These are phyloP conservation scores for Pseudevernia furfuracea DNA, from an alignment of 495 filamentous ascomycete species.

Conservation along the genomic window DNA sequence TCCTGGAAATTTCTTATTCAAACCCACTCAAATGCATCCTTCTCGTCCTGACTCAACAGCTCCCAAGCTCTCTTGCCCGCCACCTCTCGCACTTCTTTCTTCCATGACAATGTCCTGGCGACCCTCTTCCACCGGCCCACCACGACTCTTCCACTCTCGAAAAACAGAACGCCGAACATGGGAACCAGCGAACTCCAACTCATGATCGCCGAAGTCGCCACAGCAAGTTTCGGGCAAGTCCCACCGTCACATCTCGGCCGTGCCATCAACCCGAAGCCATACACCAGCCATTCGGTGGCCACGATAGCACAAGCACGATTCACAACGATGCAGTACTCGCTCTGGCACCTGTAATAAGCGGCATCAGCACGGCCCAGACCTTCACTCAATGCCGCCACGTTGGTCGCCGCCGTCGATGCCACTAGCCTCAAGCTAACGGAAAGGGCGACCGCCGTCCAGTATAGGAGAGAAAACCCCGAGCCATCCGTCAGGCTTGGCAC, in stretches of 20 bases:
- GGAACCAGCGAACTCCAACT: not conserved
- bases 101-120: not conserved
- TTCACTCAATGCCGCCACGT: not conserved
- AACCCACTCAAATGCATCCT: no score
- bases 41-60: not conserved
- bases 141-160: not conserved
- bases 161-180: not conserved
- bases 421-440: not conserved
- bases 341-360: not conserved
- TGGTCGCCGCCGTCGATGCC: not conserved
- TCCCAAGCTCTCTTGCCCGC: not conserved
- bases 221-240: not conserved
- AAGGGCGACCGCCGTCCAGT: not conserved
- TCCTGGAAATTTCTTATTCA: no score
- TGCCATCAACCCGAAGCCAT: not conserved
- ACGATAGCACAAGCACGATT: not conserved
- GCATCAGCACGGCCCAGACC: not conserved
- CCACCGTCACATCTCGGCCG: not conserved
- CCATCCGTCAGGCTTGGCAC: not conserved
- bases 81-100: not conserved
- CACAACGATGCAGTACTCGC: not conserved
- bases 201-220: not conserved
- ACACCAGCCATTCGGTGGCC: not conserved
- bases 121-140: not conserved
- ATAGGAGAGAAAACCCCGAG: not conserved